Conservation (phyloP, 768 basidiomycete genomes). For the Suillus lakei region DNA sequence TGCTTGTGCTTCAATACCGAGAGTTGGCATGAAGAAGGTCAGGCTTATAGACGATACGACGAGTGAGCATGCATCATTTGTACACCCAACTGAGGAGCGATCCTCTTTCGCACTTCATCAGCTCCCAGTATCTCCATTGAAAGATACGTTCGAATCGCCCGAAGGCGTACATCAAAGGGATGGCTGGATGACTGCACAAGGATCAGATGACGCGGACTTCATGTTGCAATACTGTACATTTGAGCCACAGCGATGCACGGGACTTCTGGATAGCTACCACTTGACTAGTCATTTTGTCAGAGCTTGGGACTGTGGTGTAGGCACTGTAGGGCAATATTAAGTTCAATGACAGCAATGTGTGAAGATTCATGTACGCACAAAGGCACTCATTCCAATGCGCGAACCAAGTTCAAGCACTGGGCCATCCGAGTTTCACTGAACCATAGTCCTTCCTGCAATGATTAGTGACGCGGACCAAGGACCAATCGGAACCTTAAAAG, state of each 20-base stretch:
- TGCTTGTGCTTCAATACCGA: not conserved
- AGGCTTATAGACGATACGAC: not conserved
- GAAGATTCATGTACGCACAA: no score
- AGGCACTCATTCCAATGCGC: no score
- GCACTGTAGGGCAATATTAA: no score
- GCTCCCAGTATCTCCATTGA: no score
- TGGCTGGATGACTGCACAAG: conserved; percentile 36
- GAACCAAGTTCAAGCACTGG: no score
- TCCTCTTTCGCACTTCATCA: no score
- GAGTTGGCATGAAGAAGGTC: not conserved
- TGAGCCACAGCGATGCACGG: conserved; percentile 33
- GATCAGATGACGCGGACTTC: conserved; percentile 33
- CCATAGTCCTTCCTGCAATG: no score
- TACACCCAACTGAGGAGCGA: conserved; percentile 17
- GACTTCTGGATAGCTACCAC: conserved; percentile 38
- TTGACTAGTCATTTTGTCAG: not conserved
- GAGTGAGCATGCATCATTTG: not conserved
- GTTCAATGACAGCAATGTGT: no score
- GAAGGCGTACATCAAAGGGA: conserved; percentile 37
- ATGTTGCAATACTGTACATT: conserved; percentile 35
- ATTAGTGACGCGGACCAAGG: no score
- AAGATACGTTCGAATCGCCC: no score
- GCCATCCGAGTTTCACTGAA: no score
- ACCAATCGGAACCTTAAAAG: no score
- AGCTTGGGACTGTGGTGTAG: not conserved